Evolutionary conservation across 305 asterid genomes (phyloP).

Genomic region (Fraxinus velutina): DNA sequence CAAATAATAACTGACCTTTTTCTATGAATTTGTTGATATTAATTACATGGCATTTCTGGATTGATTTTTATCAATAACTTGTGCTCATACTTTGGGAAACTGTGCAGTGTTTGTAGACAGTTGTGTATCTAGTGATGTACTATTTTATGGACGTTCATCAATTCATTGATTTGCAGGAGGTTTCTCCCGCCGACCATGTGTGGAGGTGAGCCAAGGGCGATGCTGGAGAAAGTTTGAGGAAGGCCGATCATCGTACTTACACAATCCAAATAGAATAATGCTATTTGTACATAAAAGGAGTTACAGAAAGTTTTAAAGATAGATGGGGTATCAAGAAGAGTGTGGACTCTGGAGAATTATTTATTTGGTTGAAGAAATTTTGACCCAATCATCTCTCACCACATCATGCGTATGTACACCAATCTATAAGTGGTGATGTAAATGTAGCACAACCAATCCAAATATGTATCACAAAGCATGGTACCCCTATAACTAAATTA

Average conservation of each 20-base stretch:
- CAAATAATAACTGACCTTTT: not conserved
- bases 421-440: too few species aligned
- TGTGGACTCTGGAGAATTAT: too few species aligned
- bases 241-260: constrained; percentile 67
- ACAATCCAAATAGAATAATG: not conserved
- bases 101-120: not conserved
- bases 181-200: constrained; percentile 86
- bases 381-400: too few species aligned
- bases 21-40: not conserved
- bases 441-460: constrained; percentile 40
- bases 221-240: constrained; percentile 67
- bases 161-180: constrained; percentile 45
- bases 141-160: not conserved
- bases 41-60: not conserved
- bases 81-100: not conserved
- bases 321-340: too few species aligned
- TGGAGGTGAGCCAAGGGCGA: constrained; percentile 84
- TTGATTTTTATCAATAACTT: not conserved
- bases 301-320: too few species aligned
- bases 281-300: too few species aligned
- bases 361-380: too few species aligned
- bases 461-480: constrained; percentile 77
- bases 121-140: not conserved
- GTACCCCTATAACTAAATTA: constrained; percentile 27
- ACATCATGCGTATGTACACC: too few species aligned